Percentiles rank a stretch among this genome's conserved stretches.
These are phyloP conservation scores for Fusarium hostae DNA, from an alignment of 2,329 filamentous ascomycete genomes.

Conservation along the genomic window DNA sequence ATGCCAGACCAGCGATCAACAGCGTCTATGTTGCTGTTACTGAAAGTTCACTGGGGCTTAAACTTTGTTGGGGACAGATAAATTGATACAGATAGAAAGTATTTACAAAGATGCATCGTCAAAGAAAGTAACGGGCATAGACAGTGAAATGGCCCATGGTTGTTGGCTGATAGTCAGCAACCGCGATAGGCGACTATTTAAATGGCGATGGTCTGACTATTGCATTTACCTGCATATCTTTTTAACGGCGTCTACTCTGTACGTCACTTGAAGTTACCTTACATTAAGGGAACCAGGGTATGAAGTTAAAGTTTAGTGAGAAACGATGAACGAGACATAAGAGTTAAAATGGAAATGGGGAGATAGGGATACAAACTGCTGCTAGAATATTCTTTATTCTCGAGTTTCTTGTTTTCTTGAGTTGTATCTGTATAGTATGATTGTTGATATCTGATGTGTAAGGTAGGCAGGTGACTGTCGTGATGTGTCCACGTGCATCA, in stretches of 20 bases:
- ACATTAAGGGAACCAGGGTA: background rate
- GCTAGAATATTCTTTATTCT: background rate
- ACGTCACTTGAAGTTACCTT: slow-evolving; percentile 2
- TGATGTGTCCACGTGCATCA: slow-evolving; percentile 24
- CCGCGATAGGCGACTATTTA: slow-evolving; percentile 7
- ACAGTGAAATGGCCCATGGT: background rate
- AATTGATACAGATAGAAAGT: background rate
- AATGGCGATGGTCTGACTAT: background rate
- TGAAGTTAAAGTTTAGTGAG: background rate
- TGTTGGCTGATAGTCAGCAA: background rate
- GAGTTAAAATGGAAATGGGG: slow-evolving; percentile 9
- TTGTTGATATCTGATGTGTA: background rate
- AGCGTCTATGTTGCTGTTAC: background rate
- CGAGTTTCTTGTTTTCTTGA: background rate
- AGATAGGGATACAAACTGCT: background rate
- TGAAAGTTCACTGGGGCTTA: background rate
- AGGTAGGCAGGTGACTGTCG: slow-evolving; percentile 15
- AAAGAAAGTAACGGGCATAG: background rate
- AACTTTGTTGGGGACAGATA: background rate
- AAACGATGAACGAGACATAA: background rate
- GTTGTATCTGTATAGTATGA: background rate
- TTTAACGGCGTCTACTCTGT: background rate
- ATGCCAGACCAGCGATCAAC: background rate
- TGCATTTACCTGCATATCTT: background rate
- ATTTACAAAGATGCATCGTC: background rate